Conservation (phyloP, 2,329 filamentous ascomycete genomes). For the Trichoderma polysporum region DNA sequence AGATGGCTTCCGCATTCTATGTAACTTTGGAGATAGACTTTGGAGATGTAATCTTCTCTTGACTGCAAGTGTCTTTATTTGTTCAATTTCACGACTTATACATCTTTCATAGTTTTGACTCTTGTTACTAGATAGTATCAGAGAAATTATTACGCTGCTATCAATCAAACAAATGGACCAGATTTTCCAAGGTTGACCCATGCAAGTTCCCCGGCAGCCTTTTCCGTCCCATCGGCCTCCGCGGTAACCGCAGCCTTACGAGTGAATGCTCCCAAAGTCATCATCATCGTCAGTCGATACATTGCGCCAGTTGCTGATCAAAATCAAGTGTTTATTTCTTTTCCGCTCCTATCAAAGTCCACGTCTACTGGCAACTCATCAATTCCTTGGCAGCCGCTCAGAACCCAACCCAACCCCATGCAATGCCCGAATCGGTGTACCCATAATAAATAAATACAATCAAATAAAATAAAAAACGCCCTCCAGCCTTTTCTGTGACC, state of each 20-base stretch:
- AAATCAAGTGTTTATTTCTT: background rate
- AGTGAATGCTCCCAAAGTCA: background rate
- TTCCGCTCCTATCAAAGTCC: background rate
- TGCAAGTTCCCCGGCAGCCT: background rate
- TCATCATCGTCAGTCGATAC: background rate
- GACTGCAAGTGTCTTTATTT: too few relatives aligned
- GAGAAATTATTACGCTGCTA: too few relatives aligned
- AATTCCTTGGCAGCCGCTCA: too few relatives aligned
- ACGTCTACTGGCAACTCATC: too few relatives aligned
- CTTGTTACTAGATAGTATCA: too few relatives aligned
- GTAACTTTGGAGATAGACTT: too few relatives aligned
- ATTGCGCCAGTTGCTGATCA: background rate
- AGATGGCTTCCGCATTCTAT: too few relatives aligned
- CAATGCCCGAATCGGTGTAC: background rate
- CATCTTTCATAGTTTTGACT: too few relatives aligned
- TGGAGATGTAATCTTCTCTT: too few relatives aligned
- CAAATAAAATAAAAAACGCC: background rate
- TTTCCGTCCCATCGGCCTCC: background rate
- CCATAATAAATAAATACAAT: background rate
- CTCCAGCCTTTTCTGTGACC: background rate
- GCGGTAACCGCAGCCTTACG: background rate
- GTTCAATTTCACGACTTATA: too few relatives aligned
- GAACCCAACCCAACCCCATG: background rate
- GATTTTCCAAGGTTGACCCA: background rate
- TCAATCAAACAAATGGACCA: too few relatives aligned